Base-by-base conservation (phyloP, 116 monocot genomes). In the Iris pallida region DNA sequence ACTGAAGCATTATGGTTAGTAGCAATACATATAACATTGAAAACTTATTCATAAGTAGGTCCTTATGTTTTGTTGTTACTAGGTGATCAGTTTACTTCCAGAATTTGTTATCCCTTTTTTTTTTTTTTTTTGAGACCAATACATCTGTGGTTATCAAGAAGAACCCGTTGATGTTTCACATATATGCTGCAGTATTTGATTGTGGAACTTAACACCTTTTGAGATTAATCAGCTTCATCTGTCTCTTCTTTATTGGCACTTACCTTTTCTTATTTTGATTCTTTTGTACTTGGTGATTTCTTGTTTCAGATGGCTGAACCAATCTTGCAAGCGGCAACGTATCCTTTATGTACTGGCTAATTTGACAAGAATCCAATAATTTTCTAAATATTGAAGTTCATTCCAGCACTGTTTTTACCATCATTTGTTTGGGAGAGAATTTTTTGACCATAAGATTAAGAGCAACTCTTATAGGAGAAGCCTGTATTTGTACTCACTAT, bases 301-400 rank as follows among this genome's bases (percentile, higher is more conserved):
- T 70, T 65, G 56, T 11, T 67, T 68, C 79, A 88, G 88, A 84
- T 85, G 82, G 45, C 76, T 45, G 88, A 88, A 77, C 85, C 88
- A 19, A 74, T 88, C 60, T 47, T 88, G 8, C 76, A 76, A 59
- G 85, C 79, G 60, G 81, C 85, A 54, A 84, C 63, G 88, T 88
- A 88, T 85, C 88, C 88, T 88, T 78, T 20, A 48, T 70, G 56
- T 63, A 45, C 53, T 59, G 7, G 9, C 45, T 66, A n/a, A 3
- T 30, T 30, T 30, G 30, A 30, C 30, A 30, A 30, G 30, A 30
- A 30, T 30, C 30, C 30, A 30, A 30, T 30, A 30, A 30, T 30
- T 30, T 30, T 30, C 30, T 30, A 30, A 30, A 30, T 30, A 30
- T 30, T 30, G 30, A 30, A 30, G 30, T 30, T 30, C 30, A 30